Conservation (phyloP, 108 stramenopile genomes). For the Pelagomonas calceolata region DNA sequence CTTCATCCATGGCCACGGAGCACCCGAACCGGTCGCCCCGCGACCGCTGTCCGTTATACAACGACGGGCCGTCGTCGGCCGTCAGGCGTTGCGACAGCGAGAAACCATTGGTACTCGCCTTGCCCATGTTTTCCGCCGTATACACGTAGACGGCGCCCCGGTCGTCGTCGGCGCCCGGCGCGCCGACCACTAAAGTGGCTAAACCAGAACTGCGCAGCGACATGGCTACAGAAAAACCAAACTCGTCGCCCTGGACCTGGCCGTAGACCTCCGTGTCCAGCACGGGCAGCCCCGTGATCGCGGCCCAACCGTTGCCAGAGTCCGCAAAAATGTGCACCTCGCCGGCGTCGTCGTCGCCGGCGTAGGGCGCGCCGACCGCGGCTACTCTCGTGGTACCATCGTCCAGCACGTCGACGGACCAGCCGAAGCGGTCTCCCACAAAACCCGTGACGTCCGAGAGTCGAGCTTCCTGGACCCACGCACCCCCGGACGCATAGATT, state of each 20-base stretch:
- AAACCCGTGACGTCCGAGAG: neutral
- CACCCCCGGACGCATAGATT: neutral
- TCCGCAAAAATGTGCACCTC: constrained; percentile 1
- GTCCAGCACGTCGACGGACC: neutral
- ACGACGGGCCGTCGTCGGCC: too few relatives aligned
- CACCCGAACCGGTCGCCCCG: constrained; percentile 41
- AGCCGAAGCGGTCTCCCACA: neutral
- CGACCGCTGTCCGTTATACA: too few relatives aligned
- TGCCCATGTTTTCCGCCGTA: constrained; percentile 1
- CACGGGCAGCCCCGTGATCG: neutral
- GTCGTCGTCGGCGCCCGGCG: constrained; percentile 14
- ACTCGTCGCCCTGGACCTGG: neutral
- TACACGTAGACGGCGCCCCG: constrained; percentile 16
- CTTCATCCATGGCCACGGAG: constrained; percentile 31
- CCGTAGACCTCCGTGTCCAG: neutral
- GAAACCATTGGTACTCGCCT: neutral
- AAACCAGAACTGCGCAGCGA: neutral
- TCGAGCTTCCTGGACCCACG: neutral
- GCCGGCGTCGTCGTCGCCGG: neutral
- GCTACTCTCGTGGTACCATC: too few relatives aligned
- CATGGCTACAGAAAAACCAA: constrained; percentile 2
- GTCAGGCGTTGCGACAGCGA: neutral
- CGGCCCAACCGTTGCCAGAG: neutral
- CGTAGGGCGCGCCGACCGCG: neutral
- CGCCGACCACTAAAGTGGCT: neutral